A percentile compares a stretch with the other conserved stretches of the same genome.
Conservation (phyloP, 140 eudicot species). For the Erigeron philadelphicus region DNA sequence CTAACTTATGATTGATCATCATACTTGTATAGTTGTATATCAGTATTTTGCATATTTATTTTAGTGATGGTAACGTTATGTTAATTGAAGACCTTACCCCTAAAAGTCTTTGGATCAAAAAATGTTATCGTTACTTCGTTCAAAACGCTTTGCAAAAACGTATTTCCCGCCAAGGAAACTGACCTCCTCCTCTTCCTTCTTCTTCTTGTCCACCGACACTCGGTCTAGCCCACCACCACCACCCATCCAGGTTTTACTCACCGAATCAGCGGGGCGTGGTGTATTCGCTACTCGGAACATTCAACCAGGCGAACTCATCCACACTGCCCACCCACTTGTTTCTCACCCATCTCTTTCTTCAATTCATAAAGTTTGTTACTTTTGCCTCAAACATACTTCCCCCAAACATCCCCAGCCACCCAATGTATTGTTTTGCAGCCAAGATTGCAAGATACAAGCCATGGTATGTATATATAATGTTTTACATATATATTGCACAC, state of each 20-base stretch:
- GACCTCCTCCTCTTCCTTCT: constrained; percentile 21
- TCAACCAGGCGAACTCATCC: constrained; percentile 71
- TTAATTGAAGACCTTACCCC: neutral
- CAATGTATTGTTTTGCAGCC: constrained; percentile 51
- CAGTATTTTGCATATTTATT: no score
- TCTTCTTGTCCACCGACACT: constrained; percentile 27
- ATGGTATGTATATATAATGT: constrained; percentile 36
- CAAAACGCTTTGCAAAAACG: constrained; percentile 32
- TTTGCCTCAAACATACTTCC: constrained; percentile 47
- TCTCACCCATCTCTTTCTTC: constrained; percentile 69
- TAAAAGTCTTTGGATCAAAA: neutral
- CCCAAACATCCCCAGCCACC: neutral
- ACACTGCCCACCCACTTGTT: constrained; percentile 64
- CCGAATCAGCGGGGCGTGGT: constrained; percentile 80
- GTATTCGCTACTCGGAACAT: constrained; percentile 82
- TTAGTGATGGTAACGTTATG: no score
- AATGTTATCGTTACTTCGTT: constrained; percentile 39
- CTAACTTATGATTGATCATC: no score
- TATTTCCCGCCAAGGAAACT: constrained; percentile 18
- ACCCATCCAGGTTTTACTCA: constrained; percentile 64
- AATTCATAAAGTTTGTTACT: constrained; percentile 53
- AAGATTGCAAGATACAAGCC: constrained; percentile 52
- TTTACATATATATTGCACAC: constrained; percentile 27
- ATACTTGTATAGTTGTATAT: no score
- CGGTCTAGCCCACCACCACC: constrained; percentile 47